Base-by-base conservation (phyloP, 768 basidiomycete species). In the Pleurotus eryngii region DNA sequence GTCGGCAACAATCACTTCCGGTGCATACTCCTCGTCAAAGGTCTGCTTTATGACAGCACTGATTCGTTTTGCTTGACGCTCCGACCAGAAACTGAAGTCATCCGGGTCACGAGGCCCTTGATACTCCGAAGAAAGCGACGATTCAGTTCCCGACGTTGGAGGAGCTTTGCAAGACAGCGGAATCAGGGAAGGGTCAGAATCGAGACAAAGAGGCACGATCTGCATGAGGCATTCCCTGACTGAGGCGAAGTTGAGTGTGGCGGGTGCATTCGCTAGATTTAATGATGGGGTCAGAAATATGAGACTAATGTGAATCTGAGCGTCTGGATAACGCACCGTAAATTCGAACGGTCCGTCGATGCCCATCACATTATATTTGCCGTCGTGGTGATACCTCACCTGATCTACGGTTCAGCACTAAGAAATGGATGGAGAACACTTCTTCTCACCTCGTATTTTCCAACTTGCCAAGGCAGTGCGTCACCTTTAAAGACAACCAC, bases 321-420 rank as follows among this genome's bases (percentile, higher is more conserved):
- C 56, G 46, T 38, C 49, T 48, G 26, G 35, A 11, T 26, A 7
- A 74, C 89, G 57, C 60, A 94, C 96, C 90, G 60, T 85, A 92
- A 30, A 99, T 86, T 97, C 93, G 57, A 98, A 75, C 6, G 94
- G 92, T 1, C 87, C 90, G 48, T 90, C 86, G 53, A 89, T 66
- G 54, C 85, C 83, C 83, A 98, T 89, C 56, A 98, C 97, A 70
- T 95, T 97, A 72, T 99, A 91, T 70, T 95, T 98, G 48, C 94
- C 95, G 69, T 97, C 93, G 66, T 98, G 95, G 65, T 99, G 97
- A 68, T 95, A 95, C 3, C 93, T 86, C 59, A 89, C 77, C 89
- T 90, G 60, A 24, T 49, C 46, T 4, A 12, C 15, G 18, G 18
- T 12, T 18, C 42, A 17, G 59, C 15, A 39, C 54, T 11, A 38